Evolutionary conservation across 2,329 filamentous ascomycete genomes (phyloP).

Genomic region (Emericellopsis atlantica): DNA sequence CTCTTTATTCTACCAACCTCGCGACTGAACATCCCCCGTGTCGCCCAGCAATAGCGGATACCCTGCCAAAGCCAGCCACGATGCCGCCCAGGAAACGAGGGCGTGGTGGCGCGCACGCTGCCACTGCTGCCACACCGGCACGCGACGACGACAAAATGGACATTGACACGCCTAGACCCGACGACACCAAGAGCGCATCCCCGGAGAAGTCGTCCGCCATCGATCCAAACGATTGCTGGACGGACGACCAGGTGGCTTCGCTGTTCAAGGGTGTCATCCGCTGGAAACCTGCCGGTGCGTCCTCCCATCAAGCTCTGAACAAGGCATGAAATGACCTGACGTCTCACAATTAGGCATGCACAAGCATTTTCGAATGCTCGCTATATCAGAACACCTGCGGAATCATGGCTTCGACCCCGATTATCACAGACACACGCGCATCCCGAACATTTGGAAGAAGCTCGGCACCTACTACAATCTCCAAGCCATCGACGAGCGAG

Average conservation of each 20-base stretch:
- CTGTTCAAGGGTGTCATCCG: slow-evolving; percentile 86
- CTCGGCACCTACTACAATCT: slow-evolving; percentile 75
- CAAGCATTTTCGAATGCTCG: slow-evolving; percentile 86
- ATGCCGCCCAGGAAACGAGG: slow-evolving; percentile 65
- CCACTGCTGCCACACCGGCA: slow-evolving; percentile 34
- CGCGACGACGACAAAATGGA: slow-evolving; percentile 50
- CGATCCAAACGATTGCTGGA: slow-evolving; percentile 62
- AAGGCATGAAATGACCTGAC: neutral
- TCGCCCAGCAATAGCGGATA: neutral
- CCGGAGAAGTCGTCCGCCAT: neutral
- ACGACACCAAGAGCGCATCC: slow-evolving; percentile 23
- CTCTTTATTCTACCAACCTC: neutral
- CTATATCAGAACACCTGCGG: slow-evolving; percentile 67
- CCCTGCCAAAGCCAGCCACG: neutral
- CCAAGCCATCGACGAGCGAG: slow-evolving; percentile 73
- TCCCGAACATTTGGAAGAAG: slow-evolving; percentile 87
- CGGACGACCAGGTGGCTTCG: slow-evolving; percentile 86
- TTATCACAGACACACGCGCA: slow-evolving; percentile 65
- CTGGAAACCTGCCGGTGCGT: slow-evolving; percentile 85
- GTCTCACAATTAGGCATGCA: slow-evolving; percentile 54
- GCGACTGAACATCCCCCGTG: neutral
- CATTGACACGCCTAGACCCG: slow-evolving; percentile 39
- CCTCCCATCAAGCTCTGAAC: neutral
- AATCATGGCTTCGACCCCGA: slow-evolving; percentile 69
- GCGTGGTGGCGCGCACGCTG: slow-evolving; percentile 38